Evolutionary conservation across 257 asterid species (phyloP), one percentile per base, ranked within the genome.

Genomic region (Galeopsis tetrahit): DNA sequence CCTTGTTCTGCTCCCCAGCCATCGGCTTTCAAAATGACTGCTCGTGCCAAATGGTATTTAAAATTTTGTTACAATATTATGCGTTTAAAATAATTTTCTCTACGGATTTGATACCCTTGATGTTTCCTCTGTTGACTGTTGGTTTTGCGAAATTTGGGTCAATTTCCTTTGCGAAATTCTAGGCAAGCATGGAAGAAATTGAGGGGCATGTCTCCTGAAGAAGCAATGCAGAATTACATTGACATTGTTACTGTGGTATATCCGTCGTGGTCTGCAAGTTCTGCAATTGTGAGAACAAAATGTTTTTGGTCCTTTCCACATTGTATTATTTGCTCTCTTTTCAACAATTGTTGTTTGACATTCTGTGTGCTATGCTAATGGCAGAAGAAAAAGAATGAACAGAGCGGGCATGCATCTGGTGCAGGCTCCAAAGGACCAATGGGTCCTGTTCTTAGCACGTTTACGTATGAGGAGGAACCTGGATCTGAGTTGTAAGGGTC

Each of bases 121-220:
- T 40, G 39, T 49, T 52, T 10, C 48, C 6, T 7, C 28, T 21
- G 28, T 21, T 21, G 28, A 21, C 31, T 21, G 39, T 38, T 40
- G 13, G 10, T 39, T 63, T 63, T 63, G 36, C 4, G 35, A 63
- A 10, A 63, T 39, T 21, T 3, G 13, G 51, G 14, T 44, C 14
- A 7, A 4, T 42, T 42, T 42, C 48, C 48, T 42, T 42, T 42
- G 48, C 51, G 4, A 14, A 9, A n/a, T 44, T 44, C 14, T 46
- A 83, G 96, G 96, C 86, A 85, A 83, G 92, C 90, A 66, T 89
- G 90, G 96, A 86, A 82, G 74, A 87, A 87, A 59, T 69, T 89
- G 79, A 92, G 96, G 58, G 71, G 88, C 14, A 44, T 44, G 51
- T 14, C 51, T 44, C 51, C 51, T 44, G 51, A 44, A 44, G 51